Percentiles rank a stretch among this genome's conserved stretches.
Evolutionary conservation across 225 moss, liverwort and hornwort species (phyloP).

Genomic region (Bryoerythrophyllum caledonicum): DNA sequence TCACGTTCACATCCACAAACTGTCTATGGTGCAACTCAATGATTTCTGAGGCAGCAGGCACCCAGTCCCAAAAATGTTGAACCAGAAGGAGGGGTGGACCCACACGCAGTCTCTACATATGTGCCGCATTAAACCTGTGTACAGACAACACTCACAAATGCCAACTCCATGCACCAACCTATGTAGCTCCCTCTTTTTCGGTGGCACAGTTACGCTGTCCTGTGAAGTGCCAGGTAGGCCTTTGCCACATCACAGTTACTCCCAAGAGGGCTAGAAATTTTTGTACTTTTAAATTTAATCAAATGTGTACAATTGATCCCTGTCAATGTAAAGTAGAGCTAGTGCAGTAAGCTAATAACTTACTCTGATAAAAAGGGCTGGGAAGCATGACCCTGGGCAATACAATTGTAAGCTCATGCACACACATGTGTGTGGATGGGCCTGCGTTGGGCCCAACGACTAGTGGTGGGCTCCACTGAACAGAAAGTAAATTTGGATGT

Average conservation of each 20-base stretch:
- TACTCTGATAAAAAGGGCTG: no score
- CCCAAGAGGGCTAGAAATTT: background rate
- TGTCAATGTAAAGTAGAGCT: background rate
- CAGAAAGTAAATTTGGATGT: no score
- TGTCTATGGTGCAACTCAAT: background rate
- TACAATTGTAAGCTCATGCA: no score
- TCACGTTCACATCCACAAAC: background rate
- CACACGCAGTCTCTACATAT: slow-evolving; percentile 17
- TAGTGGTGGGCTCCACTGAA: no score
- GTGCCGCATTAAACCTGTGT: slow-evolving; percentile 33
- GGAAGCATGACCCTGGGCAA: no score
- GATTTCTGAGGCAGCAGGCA: slow-evolving; percentile 6
- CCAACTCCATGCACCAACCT: slow-evolving; percentile 17
- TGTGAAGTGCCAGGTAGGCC: background rate
- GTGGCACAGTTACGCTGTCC: background rate
- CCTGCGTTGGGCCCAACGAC: no score
- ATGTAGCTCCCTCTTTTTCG: background rate
- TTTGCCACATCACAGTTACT: background rate
- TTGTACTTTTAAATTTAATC: background rate
- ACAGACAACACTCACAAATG: slow-evolving; percentile 26
- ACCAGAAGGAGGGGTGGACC: slow-evolving; percentile 10
- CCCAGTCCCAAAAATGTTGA: slow-evolving; percentile 26
- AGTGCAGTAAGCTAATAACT: no score
- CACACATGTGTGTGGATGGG: no score
- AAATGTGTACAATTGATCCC: background rate